Conservation (phyloP, 2,329 filamentous ascomycete genomes). For the Nigrospora osmanthi region DNA sequence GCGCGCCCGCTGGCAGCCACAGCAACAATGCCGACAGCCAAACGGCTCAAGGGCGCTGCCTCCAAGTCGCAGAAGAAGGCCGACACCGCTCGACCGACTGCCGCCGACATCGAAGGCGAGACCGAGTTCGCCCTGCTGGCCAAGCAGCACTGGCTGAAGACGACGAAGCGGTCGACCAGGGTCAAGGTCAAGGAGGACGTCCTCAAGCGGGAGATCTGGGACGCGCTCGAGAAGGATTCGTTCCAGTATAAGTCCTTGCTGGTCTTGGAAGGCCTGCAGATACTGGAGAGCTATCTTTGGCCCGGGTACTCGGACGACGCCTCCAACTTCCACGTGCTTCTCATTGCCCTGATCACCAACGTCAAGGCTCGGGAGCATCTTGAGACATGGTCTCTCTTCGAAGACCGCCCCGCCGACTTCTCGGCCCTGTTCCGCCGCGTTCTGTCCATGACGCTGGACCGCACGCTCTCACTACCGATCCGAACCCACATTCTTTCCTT, state of each 20-base stretch:
- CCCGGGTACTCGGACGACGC: constrained; percentile 82
- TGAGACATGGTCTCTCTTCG: constrained; percentile 80
- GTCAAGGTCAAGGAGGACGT: constrained; percentile 75
- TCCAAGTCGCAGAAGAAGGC: constrained; percentile 28
- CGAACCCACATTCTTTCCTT: constrained; percentile 83
- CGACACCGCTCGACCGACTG: constrained; percentile 48
- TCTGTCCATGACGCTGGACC: constrained; percentile 76
- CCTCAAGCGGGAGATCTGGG: constrained; percentile 84
- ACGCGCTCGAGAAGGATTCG: constrained; percentile 70
- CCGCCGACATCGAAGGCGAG: constrained; percentile 64
- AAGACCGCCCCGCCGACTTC: constrained; percentile 71
- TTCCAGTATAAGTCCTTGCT: constrained; percentile 74
- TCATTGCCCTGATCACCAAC: constrained; percentile 79
- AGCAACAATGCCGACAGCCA: constrained; percentile 47
- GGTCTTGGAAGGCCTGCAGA: constrained; percentile 81
- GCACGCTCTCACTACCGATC: constrained; percentile 55
- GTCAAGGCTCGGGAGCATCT: constrained; percentile 83
- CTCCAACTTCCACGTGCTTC: constrained; percentile 84
- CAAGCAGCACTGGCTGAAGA: constrained; percentile 75
- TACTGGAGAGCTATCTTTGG: constrained; percentile 92
- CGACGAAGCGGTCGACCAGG: constrained; percentile 51
- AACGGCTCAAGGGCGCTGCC: constrained; percentile 45
- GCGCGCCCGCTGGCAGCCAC: background rate
- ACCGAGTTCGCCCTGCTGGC: constrained; percentile 70
- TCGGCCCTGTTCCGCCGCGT: constrained; percentile 83